phyloP scores from a whole-genome alignment of 2,329 filamentous ascomycete genomes.

The Epichloe uncinata region DNA sequence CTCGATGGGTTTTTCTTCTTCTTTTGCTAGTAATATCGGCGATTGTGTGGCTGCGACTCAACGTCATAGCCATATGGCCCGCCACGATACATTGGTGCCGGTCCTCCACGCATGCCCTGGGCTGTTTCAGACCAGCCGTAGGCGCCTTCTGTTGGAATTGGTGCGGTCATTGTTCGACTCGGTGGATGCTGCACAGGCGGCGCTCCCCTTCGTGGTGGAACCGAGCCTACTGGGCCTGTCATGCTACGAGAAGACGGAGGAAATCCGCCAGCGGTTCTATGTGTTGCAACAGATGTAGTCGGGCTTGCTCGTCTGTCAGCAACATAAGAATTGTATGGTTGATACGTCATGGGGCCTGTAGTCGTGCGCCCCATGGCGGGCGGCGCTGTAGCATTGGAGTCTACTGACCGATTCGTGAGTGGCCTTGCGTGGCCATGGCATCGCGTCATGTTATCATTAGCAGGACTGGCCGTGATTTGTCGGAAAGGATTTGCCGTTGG shows the following conservation, averaged over 20 bases:
- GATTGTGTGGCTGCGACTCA: constrained; percentile 16
- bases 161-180: constrained; percentile 33
- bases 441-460: constrained; percentile 14
- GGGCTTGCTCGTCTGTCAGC: constrained; percentile 17
- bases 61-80: constrained; percentile 23
- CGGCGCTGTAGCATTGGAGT: constrained; percentile 14
- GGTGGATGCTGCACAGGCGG: constrained; percentile 22
- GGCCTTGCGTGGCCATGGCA: constrained; percentile 22
- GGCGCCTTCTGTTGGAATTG: constrained; percentile 10
- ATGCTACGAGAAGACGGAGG: constrained; percentile 20
- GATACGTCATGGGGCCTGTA: background rate
- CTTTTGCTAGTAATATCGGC: constrained; percentile 4
- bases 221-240: constrained; percentile 19
- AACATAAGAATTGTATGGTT: constrained; percentile 16
- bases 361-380: constrained; percentile 7
- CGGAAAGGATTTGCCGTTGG: constrained; percentile 7
- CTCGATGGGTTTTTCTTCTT: background rate
- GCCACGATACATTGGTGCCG: constrained; percentile 12
- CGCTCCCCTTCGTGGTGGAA: constrained; percentile 16
- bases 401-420: constrained; percentile 18
- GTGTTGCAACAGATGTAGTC: constrained; percentile 17
- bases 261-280: constrained; percentile 10
- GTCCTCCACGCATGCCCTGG: constrained; percentile 9
- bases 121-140: constrained; percentile 12
- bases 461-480: constrained; percentile 18